Evolutionary conservation across 306 rosid genomes (phyloP), one percentile per base, ranked within the genome.

Genomic region (Cucurbita moschata): DNA sequence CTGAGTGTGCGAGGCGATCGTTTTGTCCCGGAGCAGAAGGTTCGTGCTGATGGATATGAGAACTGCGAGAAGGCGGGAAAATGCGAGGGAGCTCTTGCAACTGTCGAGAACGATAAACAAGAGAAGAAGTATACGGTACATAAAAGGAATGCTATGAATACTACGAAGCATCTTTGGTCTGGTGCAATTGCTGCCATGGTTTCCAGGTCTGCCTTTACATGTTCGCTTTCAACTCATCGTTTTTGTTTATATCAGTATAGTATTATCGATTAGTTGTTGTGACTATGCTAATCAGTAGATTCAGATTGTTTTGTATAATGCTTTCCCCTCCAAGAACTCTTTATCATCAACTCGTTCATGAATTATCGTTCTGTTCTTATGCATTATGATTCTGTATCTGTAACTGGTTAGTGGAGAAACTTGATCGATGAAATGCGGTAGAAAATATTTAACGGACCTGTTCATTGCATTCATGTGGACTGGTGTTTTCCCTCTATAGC

Each of bases 111-210:
- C 50, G 79, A 38, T 68, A 76, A 68, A 71, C 81, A 62, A 21
- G 78, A 59, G 78, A 88, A 79, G 79, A 87, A 80, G 77, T 78
- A 79, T 77, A 69, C 76, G 80, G 71, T 78, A 15, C 87, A 84
- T 53, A 77, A 81, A 69, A 83, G 88, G 16, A 38, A 71, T 72
- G 96, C 96, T 69, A 77, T 94, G 85, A 94, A 90, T 84, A 83
- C 95, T 71, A 87, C 97, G 58, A 94, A 86, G 65, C 96, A 94
- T 82, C 87, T 94, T 10, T 94, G 97, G 99, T 79, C 99, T 57
- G 99, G 97, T 81, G 97, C 97, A 40, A 77, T 89, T 9, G 97
- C 97, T n/a, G 97, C 99, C 76, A 91, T 94, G 99, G 99, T 94
- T 82, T 91, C 99, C 66, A 91, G 97, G 99, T 93, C 64, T 74